Evolutionary conservation across 345 rosid species (phyloP).

Genomic region (Aurinia saxatilis): DNA sequence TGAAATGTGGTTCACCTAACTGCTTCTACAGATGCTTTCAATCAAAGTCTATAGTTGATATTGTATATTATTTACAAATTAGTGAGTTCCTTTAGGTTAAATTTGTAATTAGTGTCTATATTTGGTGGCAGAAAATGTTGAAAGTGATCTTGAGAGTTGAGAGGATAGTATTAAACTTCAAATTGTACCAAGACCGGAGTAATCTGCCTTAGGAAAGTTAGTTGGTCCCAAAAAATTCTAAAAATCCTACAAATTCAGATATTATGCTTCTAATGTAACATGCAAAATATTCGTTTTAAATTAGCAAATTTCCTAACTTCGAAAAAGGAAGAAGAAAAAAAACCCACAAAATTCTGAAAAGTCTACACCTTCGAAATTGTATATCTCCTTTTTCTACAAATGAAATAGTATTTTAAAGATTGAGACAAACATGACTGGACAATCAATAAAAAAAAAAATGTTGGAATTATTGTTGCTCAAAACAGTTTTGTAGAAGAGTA

Average conservation of each 20-base stretch:
- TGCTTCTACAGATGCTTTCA: too few species aligned
- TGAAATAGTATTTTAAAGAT: neutral
- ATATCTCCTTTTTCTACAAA: neutral
- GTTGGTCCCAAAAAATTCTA: slow-evolving; percentile 1
- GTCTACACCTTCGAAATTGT: neutral
- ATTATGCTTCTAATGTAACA: neutral
- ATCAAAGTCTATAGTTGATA: too few species aligned
- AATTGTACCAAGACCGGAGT: neutral
- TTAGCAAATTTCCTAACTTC: neutral
- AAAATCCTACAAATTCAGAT: neutral
- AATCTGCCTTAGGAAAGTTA: neutral
- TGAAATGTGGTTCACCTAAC: too few species aligned
- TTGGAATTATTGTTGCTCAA: slow-evolving; percentile 9
- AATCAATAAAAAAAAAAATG: slow-evolving; percentile 8
- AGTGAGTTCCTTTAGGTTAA: neutral
- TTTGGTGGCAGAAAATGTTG: neutral
- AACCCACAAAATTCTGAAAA: neutral
- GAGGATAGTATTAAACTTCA: too few species aligned
- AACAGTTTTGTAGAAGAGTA: neutral
- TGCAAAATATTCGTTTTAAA: neutral
- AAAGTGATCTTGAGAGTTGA: too few species aligned
- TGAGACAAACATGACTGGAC: slow-evolving; percentile 17
- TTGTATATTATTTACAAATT: too few species aligned
- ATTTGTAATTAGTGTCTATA: neutral
- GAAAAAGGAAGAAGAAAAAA: neutral